These are phyloP conservation scores for Cryptococcus jaspeensis DNA, from an alignment of 1,284 basidiomycete genomes.

Conservation along the genomic window DNA sequence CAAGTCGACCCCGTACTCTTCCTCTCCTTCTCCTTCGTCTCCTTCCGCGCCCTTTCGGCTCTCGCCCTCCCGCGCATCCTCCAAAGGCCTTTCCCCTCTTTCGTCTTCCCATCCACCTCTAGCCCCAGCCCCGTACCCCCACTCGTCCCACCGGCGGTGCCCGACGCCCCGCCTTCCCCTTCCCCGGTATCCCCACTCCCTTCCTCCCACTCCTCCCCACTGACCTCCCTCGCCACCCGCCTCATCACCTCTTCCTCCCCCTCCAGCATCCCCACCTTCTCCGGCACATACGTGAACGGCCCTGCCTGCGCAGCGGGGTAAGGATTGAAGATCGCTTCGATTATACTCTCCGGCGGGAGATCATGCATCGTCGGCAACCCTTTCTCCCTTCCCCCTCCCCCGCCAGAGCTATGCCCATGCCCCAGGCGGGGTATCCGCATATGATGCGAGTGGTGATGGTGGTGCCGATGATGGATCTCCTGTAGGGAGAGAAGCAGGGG, in stretches of 20 bases:
- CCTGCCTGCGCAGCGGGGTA: conserved; percentile 26
- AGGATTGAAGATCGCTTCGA: conserved; percentile 48
- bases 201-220: conserved; percentile 10
- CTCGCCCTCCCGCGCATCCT: conserved; percentile 23
- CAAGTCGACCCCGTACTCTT: conserved; percentile 1
- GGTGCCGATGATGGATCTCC: conserved; percentile 12
- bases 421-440: neutral
- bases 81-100: conserved; percentile 11
- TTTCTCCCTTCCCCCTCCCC: conserved; percentile 1
- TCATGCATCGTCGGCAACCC: conserved; percentile 18
- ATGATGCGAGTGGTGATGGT: conserved; percentile 20
- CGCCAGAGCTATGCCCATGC: neutral
- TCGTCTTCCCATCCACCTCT: conserved; percentile 15
- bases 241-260: conserved; percentile 28
- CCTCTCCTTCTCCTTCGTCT: conserved; percentile 5
- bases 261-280: conserved; percentile 11
- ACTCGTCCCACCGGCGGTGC: conserved; percentile 3
- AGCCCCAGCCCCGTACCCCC: conserved; percentile 4
- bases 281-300: conserved; percentile 44
- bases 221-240: conserved; percentile 14
- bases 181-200: conserved; percentile 6
- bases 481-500: neutral
- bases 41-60: conserved; percentile 8
- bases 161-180: neutral
- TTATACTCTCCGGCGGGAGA: conserved; percentile 37